Percentiles rank a stretch among this genome's conserved stretches.
phyloP scores from a whole-genome alignment of 179 eudicot genomes.

The Nepenthes alata region DNA sequence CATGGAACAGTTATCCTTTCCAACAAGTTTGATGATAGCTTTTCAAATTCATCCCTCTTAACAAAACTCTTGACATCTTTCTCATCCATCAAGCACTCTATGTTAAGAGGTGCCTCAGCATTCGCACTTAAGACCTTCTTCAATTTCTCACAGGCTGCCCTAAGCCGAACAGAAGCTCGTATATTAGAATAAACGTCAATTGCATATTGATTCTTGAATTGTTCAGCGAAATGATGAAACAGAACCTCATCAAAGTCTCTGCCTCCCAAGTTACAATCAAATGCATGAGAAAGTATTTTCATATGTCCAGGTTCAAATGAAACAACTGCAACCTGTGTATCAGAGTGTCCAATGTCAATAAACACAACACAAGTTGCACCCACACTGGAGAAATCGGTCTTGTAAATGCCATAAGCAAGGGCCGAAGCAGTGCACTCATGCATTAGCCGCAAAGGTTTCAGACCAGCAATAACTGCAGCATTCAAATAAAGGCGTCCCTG shows the following conservation, averaged over 20 bases:
- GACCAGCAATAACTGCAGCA: constrained; percentile 73
- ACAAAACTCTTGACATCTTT: constrained; percentile 87
- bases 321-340: constrained; percentile 77
- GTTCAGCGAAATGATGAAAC: constrained; percentile 55
- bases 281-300: constrained; percentile 73
- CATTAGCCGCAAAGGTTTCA: constrained; percentile 63
- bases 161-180: constrained; percentile 73
- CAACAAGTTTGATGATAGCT: constrained; percentile 43
- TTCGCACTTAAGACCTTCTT: constrained; percentile 94
- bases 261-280: constrained; percentile 77
- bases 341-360: constrained; percentile 92
- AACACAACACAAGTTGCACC: constrained; percentile 50
- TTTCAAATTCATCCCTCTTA: constrained; percentile 85
- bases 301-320: constrained; percentile 48
- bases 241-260: constrained; percentile 93
- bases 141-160: constrained; percentile 83
- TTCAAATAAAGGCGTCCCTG: constrained; percentile 64
- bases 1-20: constrained; percentile 72
- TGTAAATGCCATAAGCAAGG: constrained; percentile 90
- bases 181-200: constrained; percentile 64
- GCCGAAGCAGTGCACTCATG: constrained; percentile 94
- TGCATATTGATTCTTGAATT: constrained; percentile 55
- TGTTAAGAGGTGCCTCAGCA: constrained; percentile 82
- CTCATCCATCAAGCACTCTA: constrained; percentile 98
- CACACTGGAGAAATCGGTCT: constrained; percentile 39